Percentiles rank a stretch among this genome's conserved stretches.
phyloP scores from a whole-genome alignment of 2,329 filamentous ascomycete genomes.

The Alternaria solani region DNA sequence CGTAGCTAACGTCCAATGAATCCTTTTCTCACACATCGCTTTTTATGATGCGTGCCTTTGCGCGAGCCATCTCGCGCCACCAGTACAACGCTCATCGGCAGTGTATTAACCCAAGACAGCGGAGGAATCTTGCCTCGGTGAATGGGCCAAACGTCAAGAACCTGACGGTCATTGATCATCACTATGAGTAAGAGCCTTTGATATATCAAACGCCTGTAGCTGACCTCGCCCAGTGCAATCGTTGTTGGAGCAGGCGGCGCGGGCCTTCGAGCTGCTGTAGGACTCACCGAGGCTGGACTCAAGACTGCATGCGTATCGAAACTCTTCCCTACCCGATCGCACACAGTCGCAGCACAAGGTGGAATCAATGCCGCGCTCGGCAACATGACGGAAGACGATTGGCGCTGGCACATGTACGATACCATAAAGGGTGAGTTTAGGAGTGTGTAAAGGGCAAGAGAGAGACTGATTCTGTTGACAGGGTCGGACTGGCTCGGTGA shows the following conservation, averaged over 20 bases:
- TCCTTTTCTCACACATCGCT: background rate
- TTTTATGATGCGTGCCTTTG: constrained; percentile 36
- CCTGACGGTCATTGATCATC: constrained; percentile 44
- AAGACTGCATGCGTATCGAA: constrained; percentile 72
- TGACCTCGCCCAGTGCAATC: constrained; percentile 46
- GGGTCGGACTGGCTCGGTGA: constrained; percentile 67
- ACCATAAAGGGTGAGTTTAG: constrained; percentile 43
- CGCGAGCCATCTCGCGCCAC: constrained; percentile 31
- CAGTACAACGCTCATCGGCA: constrained; percentile 20
- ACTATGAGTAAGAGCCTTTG: constrained; percentile 41
- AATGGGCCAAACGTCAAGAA: constrained; percentile 26
- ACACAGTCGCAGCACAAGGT: constrained; percentile 73
- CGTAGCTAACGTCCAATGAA: background rate
- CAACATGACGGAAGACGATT: constrained; percentile 65
- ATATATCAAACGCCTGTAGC: background rate
- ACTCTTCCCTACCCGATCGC: constrained; percentile 69
- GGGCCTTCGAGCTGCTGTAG: constrained; percentile 69
- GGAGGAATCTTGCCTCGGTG: constrained; percentile 28
- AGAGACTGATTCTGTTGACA: constrained; percentile 50
- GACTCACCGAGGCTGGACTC: constrained; percentile 69
- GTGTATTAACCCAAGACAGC: constrained; percentile 7
- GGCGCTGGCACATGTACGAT: constrained; percentile 69
- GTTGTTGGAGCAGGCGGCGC: constrained; percentile 66
- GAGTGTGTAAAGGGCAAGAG: background rate
- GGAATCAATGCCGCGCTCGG: constrained; percentile 68